Base-by-base conservation (phyloP, 2,329 filamentous ascomycete genomes). In the Nannizziopsis barbatae region DNA sequence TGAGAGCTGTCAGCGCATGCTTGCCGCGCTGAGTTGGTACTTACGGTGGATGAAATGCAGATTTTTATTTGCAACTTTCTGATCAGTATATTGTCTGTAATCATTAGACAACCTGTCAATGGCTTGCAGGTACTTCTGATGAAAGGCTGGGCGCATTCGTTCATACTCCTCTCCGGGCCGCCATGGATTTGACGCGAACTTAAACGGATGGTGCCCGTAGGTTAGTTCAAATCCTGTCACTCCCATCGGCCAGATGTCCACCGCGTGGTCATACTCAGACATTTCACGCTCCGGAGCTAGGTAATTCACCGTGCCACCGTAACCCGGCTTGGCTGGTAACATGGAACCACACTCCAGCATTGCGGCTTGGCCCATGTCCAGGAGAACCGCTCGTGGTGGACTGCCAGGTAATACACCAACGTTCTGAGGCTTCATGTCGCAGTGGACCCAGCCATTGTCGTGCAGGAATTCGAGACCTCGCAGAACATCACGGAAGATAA, bases 151-250 rank as follows among this genome's bases (percentile, higher is more conserved):
- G n/a, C n/a, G n/a, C n/a, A n/a, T n/a, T n/a, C n/a, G n/a, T n/a
- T n/a, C n/a, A n/a, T n/a, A n/a, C n/a, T n/a, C n/a, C n/a, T n/a
- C n/a, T n/a, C n/a, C n/a, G n/a, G n/a, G n/a, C 6, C 45, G 45
- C 45, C 45, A 47, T 32, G 45, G 45, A 35, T 47, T 47, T 18
- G 11, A 7, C 6, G 45, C 45, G n/a, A 47, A 11, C 20, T 9
- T 31, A 20, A 18, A 47, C 9, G 45, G 45, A 17, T 47, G 45
- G n/a, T 41, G 10, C 11, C 45, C 35, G 18, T 41, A 14, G 6
- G 31, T 6, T 11, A 47, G 2, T 14, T 47, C 6, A 35, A 31
- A 41, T 6, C 45, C 45, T 2, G 41, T 22, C 4, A 47, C 35
- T 1, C 45, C 45, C 36, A 47, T 5, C 2, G 45, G 3, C 45